Percentiles rank a stretch among this genome's conserved stretches.
Conservation (phyloP, 73 alveolate genomes). For the Paramecium pentaurelia region DNA sequence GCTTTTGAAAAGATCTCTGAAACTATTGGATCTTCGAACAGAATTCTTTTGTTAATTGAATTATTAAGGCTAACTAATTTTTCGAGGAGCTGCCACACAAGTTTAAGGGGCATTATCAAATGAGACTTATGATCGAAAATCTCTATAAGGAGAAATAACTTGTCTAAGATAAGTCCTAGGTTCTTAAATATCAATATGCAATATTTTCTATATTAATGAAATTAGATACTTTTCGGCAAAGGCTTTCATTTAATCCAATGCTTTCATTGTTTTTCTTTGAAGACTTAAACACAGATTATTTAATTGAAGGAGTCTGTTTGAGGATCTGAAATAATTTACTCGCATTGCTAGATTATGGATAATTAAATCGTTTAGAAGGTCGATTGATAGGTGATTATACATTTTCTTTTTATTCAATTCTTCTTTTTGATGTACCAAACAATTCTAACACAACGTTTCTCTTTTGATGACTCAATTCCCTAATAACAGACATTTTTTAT, state of each 20-base stretch:
- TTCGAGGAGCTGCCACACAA: not conserved
- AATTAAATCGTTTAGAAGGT: not conserved
- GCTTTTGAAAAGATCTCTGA: constrained; percentile 39
- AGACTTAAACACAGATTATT: not conserved
- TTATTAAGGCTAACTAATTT: not conserved
- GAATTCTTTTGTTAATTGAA: not conserved
- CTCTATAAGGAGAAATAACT: not conserved
- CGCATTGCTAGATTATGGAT: not conserved
- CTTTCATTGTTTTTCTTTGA: not conserved
- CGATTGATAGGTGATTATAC: not conserved
- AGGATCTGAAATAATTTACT: not conserved
- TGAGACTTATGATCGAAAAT: constrained; percentile 12
- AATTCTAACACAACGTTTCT: constrained; percentile 18
- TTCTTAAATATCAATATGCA: not conserved
- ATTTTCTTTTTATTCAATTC: not conserved
- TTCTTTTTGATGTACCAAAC: constrained; percentile 25
- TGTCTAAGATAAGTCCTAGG: not conserved
- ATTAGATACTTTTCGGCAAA: not conserved
- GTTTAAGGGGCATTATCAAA: not conserved
- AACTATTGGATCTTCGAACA: constrained; percentile 1
- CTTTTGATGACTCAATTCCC: constrained; percentile 28
- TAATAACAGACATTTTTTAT: constrained; percentile 45
- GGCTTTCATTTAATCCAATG: not conserved
- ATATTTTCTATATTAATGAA: not conserved
- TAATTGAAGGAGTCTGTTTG: not conserved